Conservation (phyloP, 169 alveolate species). For the Plasmodium gaboni region DNA sequence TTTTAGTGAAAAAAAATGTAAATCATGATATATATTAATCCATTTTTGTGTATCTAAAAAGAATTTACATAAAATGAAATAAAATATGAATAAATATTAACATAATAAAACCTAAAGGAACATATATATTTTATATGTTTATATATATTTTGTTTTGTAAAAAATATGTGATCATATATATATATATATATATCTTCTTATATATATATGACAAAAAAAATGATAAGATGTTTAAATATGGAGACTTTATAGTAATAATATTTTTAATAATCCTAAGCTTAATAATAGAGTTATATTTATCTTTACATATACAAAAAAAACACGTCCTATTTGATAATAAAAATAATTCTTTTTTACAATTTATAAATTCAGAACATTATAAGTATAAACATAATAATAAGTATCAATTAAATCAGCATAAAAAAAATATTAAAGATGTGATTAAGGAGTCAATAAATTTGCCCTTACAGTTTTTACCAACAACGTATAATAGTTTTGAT, state of each 20-base stretch:
- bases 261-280: not conserved
- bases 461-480: slow-evolving; percentile 37
- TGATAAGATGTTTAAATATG: slow-evolving; percentile 9
- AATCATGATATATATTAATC: no score
- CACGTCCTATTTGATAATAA: not conserved
- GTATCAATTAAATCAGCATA: slow-evolving; percentile 13
- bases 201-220: not conserved
- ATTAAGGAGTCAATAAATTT: slow-evolving; percentile 54
- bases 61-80: not conserved
- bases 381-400: not conserved
- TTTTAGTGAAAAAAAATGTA: no score
- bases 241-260: not conserved
- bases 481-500: slow-evolving; percentile 53
- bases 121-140: no score
- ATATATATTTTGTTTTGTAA: no score
- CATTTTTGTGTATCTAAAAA: not conserved
- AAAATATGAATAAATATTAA: no score
- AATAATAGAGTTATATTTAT: not conserved
- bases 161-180: no score
- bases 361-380: not conserved
- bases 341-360: not conserved
- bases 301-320: not conserved
- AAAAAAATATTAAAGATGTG: slow-evolving; percentile 39
- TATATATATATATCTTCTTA: not conserved
- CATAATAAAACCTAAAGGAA: no score